Base-by-base conservation (phyloP, 2,329 filamentous ascomycete genomes). In the Helotiales sp. region DNA sequence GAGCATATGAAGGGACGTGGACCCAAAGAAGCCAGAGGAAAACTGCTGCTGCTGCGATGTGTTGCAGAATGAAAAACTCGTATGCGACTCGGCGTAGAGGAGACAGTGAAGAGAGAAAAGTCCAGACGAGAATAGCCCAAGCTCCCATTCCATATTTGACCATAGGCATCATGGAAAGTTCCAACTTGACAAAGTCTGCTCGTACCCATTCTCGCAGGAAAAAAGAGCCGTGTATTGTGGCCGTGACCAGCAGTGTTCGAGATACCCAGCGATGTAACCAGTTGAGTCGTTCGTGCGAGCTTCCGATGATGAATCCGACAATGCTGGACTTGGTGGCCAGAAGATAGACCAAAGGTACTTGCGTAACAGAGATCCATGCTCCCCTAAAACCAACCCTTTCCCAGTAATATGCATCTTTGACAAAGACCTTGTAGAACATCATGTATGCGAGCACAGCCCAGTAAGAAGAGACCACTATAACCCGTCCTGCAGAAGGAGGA, bases 261-360 rank as follows among this genome's bases (percentile, higher is more conserved):
- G 84, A 85, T 9, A 86, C 82, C 87, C 88, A 91, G 59, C 88
- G 81, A 66, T 91, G 88, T 52, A 90, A 72, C 87, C 87, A 90
- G 69, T 89, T 90, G 57, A 90, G 75, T 8, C 85, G 79, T 72
- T 90, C 87, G 66, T 90, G 84, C 59, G 85, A 85, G 9, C 81
- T 79, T 10, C 87, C 87, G 3, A 81, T 78, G 24, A 90, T 72
- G 53, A 79, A 75, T 1, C 83, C 85, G n/a, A 90, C 73, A 19
- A 84, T 66, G 61, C 77, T 85, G 60, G 79, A 77, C 67, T 86
- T 86, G 61, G 81, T 81, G 25, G 83, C 79, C 13, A 89, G 77
- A 2, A 89, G 75, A 65, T 84, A 87, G 9, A 88, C 74, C 19
- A 89, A 74, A 0, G 86, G 86, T 40, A 89, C 78, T 69, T 89